Percentiles rank a stretch among this genome's conserved stretches.
Evolutionary conservation across 495 filamentous ascomycete species (phyloP).

Genomic region (Cercophora newfieldiana): DNA sequence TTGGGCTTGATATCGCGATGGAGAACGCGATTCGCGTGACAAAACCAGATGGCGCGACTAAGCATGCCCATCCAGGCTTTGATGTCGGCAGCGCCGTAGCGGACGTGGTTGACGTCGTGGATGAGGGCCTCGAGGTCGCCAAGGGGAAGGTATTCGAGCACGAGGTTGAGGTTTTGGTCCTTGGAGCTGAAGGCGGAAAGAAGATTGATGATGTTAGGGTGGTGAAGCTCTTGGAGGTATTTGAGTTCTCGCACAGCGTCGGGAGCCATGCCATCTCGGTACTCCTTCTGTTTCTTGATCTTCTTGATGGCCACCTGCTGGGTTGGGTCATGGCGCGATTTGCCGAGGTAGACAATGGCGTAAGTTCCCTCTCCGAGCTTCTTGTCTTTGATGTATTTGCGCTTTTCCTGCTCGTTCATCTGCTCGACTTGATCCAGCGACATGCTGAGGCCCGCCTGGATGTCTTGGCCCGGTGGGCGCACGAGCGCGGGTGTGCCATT

Average conservation of each 20-base stretch:
- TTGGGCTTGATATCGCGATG: slow-evolving; percentile 99
- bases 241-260: slow-evolving; percentile 96
- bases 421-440: slow-evolving; percentile 72
- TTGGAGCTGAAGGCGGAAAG: slow-evolving; percentile 91
- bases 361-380: slow-evolving; percentile 97
- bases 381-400: slow-evolving; percentile 87
- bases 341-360: slow-evolving; percentile 89
- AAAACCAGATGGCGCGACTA: slow-evolving; percentile 89
- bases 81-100: slow-evolving; percentile 72
- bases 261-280: slow-evolving; percentile 79
- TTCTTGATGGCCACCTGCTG: slow-evolving; percentile 92
- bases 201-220: slow-evolving; percentile 92
- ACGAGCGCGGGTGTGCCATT: slow-evolving; percentile 29
- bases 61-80: slow-evolving; percentile 99
- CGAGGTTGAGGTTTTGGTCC: slow-evolving; percentile 86
- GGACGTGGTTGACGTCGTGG: slow-evolving; percentile 70
- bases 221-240: slow-evolving; percentile 88
- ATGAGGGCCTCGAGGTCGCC: slow-evolving; percentile 95
- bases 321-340: slow-evolving; percentile 65
- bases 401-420: slow-evolving; percentile 81
- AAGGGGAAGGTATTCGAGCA: slow-evolving; percentile 86
- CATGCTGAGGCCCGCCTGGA: slow-evolving; percentile 14
- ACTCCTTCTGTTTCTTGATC: slow-evolving; percentile 89
- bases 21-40: slow-evolving; percentile 89
- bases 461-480: slow-evolving; percentile 24